A percentile compares a stretch with the other conserved stretches of the same genome.
Evolutionary conservation across 768 basidiomycete species (phyloP).

Genomic region (Lactarius quietus): DNA sequence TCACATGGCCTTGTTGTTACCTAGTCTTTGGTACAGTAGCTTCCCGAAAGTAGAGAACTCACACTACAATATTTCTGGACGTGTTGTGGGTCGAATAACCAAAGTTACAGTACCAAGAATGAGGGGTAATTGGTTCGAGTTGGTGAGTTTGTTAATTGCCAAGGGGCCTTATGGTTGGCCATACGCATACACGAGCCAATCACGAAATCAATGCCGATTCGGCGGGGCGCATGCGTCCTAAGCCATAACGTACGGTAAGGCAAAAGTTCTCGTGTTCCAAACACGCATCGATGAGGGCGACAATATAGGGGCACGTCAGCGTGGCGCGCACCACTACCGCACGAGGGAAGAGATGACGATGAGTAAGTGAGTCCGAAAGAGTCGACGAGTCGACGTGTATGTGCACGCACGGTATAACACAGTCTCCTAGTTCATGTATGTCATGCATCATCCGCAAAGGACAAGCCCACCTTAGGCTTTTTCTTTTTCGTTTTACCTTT

Average conservation of each 20-base stretch:
- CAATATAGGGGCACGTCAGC: background rate
- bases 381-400: background rate
- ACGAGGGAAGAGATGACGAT: background rate
- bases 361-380: background rate
- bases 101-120: background rate
- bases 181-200: background rate
- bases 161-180: background rate
- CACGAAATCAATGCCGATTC: background rate
- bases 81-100: background rate
- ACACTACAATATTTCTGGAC: background rate
- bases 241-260: too few relatives aligned
- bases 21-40: too few relatives aligned
- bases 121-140: background rate
- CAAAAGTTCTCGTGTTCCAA: background rate
- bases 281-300: background rate
- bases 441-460: slow-evolving; percentile 56
- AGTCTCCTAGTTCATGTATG: background rate
- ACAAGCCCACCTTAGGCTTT: slow-evolving; percentile 44
- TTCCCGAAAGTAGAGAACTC: background rate
- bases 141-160: background rate
- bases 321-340: background rate
- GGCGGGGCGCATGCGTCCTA: background rate
- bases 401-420: background rate
- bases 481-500: slow-evolving; percentile 64
- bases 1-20: too few relatives aligned